Evolutionary conservation across 495 filamentous ascomycete genomes (phyloP), one percentile per base, ranked within the genome.

Genomic region (Penicillium coprophilum): DNA sequence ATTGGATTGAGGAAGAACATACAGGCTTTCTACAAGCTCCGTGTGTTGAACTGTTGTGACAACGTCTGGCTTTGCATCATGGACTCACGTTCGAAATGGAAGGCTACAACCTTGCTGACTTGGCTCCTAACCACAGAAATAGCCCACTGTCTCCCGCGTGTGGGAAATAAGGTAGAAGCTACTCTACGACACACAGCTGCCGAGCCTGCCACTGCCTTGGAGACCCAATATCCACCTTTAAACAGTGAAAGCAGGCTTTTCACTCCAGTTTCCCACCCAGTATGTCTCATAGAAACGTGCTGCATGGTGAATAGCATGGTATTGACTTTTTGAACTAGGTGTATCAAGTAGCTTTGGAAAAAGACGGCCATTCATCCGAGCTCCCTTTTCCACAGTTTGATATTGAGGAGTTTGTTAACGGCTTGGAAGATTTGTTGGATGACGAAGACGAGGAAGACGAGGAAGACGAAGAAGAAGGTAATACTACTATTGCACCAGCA

Each of bases 281-380:
- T 77, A 69, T 59, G 74, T 67, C 6, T 48, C 30, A 4, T 27
- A 17, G 21, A 19, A 6, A 7, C 21, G 24, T 19, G 41, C 38
- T 6, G 12, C n/a, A 21, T 40, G 13, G n/a, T 31, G 44, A 30
- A 28, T 21, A 34, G 40, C 13, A 21, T 13, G 23, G 28, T 55
- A 21, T 54, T 64, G 46, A 64, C 51, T 9, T 34, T 6, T 3
- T 27, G 24, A 19, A 17, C 32, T 46, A 78, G 72, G 66, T 65
- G 30, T 76, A 74, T 52, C 74, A 71, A 9, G 71, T 71, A 10
- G 58, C 57, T 11, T 65, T 82, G 17, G 71, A 80, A 31, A 64
- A 65, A 12, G 67, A 74, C n/a, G 80, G 78, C 17, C 72, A 69
- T 64, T 61, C 70, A 34, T 66, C 69, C 19, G 40, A 71, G 27